These are phyloP conservation scores for Castanospermum australe DNA, from an alignment of 306 rosid genomes.

Conservation along the genomic window DNA sequence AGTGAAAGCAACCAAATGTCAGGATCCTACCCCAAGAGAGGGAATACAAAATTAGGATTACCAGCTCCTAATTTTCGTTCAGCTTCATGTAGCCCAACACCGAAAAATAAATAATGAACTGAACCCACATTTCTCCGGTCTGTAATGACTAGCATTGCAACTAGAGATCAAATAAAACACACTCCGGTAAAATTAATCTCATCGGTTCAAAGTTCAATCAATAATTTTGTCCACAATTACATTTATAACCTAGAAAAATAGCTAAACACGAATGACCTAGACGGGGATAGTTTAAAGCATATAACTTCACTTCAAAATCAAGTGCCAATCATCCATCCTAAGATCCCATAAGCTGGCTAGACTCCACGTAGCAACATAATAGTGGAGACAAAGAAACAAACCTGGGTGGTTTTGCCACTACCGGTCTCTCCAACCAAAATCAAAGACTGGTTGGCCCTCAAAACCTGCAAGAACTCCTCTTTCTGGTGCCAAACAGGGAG, in stretches of 20 bases:
- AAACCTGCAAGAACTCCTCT: slow-evolving; percentile 62
- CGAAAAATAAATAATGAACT: neutral
- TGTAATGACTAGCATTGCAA: neutral
- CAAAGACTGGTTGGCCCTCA: slow-evolving; percentile 61
- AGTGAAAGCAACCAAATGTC: neutral
- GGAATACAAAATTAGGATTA: too few relatives aligned
- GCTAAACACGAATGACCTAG: neutral
- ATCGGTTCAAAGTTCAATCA: too few relatives aligned
- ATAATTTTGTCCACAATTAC: neutral
- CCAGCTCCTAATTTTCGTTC: too few relatives aligned
- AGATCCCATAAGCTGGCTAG: too few relatives aligned
- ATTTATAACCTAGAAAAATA: neutral
- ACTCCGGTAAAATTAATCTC: neutral
- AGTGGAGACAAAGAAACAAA: slow-evolving; percentile 18
- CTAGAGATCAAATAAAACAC: neutral
- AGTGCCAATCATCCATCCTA: neutral
- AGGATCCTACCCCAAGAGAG: too few relatives aligned
- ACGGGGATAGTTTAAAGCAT: too few relatives aligned
- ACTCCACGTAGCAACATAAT: neutral
- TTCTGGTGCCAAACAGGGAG: slow-evolving; percentile 96
- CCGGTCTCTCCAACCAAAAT: slow-evolving; percentile 96
- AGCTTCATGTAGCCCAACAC: neutral
- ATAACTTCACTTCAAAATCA: neutral
- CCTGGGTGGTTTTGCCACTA: slow-evolving; percentile 98
- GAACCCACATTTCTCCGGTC: neutral